phyloP scores from a whole-genome alignment of 805 yeast genomes.

The Candida boleticola region DNA sequence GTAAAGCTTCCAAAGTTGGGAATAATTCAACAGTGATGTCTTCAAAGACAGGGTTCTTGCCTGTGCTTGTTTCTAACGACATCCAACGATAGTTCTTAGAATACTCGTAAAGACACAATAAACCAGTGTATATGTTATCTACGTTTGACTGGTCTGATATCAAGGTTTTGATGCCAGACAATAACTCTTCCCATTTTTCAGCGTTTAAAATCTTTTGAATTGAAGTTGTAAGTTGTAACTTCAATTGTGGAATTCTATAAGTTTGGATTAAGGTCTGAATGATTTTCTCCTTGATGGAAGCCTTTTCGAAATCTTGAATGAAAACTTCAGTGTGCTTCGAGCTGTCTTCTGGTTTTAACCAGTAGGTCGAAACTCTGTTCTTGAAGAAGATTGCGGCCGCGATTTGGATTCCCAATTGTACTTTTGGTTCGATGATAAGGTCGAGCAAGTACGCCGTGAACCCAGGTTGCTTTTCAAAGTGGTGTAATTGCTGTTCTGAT shows the following conservation, averaged over 20 bases:
- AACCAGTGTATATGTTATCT: constrained; percentile 39
- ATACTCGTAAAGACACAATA: constrained; percentile 40
- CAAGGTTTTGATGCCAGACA: constrained; percentile 38
- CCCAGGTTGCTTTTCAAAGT: constrained; percentile 55
- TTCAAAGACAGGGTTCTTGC: constrained; percentile 38
- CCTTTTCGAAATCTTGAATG: constrained; percentile 34
- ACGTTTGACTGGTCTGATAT: constrained; percentile 25
- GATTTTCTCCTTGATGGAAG: constrained; percentile 41
- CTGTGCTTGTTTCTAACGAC: constrained; percentile 42
- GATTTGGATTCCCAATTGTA: constrained; percentile 35
- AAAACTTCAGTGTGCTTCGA: constrained; percentile 16
- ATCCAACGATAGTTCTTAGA: constrained; percentile 41
- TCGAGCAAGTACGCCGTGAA: constrained; percentile 55
- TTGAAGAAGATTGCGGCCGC: constrained; percentile 46
- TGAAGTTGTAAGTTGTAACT: constrained; percentile 58
- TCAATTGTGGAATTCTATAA: constrained; percentile 34
- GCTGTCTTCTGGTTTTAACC: constrained; percentile 36
- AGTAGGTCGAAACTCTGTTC: constrained; percentile 36
- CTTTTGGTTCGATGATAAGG: constrained; percentile 44
- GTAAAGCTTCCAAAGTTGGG: constrained; percentile 35
- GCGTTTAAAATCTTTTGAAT: constrained; percentile 51
- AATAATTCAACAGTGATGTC: constrained; percentile 33
- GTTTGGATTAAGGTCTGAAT: constrained; percentile 41
- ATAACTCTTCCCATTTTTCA: constrained; percentile 45
- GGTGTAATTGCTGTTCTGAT: constrained; percentile 51